phyloP scores from a whole-genome alignment of 352 stramenopile genomes.

The Phytophthora podocarpi region DNA sequence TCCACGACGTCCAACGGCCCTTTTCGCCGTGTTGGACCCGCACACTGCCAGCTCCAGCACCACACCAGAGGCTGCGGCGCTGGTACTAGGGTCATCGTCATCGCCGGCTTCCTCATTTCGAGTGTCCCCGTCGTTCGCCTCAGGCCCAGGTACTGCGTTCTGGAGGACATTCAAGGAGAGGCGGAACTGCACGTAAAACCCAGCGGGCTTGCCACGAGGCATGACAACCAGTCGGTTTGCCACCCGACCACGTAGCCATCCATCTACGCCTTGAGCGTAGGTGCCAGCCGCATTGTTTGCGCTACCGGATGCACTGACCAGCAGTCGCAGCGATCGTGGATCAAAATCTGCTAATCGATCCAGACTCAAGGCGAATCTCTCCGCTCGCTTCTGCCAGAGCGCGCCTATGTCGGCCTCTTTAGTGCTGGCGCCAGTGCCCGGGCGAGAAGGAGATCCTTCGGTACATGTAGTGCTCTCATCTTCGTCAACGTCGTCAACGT shows the following conservation, averaged over 20 bases:
- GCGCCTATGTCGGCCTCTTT: conserved; percentile 21
- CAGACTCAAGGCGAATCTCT: conserved; percentile 19
- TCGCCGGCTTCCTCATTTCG: conserved; percentile 19
- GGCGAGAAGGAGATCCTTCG: conserved; percentile 13
- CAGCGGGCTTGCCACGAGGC: conserved; percentile 49
- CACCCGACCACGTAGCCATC: conserved; percentile 48
- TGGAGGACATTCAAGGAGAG: conserved; percentile 25
- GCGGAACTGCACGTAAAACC: conserved; percentile 71
- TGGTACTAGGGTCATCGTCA: not conserved
- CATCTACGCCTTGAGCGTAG: conserved; percentile 21
- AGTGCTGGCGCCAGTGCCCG: not conserved
- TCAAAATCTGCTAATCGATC: conserved; percentile 31
- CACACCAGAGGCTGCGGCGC: conserved; percentile 6
- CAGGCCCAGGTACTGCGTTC: not conserved
- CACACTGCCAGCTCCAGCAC: conserved; percentile 58
- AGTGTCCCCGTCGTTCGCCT: conserved; percentile 6
- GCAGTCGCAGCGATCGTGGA: conserved; percentile 12
- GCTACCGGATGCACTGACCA: conserved; percentile 14
- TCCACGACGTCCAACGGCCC: conserved; percentile 30
- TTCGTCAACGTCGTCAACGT: conserved; percentile 59
- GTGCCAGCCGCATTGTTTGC: conserved; percentile 9
- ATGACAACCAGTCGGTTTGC: conserved; percentile 52
- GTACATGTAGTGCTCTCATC: conserved; percentile 16
- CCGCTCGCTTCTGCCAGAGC: conserved; percentile 32
- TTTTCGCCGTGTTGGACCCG: conserved; percentile 39